Evolutionary conservation across 768 basidiomycete species (phyloP).

Genomic region (Boletellus sp.): DNA sequence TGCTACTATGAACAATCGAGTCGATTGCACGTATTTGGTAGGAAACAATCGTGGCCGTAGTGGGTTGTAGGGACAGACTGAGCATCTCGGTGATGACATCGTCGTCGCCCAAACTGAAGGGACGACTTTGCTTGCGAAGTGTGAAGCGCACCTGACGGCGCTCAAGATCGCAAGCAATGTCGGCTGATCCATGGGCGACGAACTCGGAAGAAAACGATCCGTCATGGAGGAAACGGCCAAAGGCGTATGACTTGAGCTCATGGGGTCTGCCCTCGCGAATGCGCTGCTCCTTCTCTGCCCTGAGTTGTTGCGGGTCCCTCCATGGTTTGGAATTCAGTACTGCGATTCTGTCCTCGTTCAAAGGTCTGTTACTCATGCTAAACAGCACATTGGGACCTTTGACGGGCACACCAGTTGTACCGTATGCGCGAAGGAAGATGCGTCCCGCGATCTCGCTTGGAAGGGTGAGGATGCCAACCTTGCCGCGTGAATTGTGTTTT

Average conservation of each 20-base stretch:
- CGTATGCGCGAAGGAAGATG: slow-evolving; percentile 28
- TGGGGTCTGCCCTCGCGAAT: slow-evolving; percentile 21
- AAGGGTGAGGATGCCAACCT: slow-evolving; percentile 31
- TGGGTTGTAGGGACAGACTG: not conserved
- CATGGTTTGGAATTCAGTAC: slow-evolving; percentile 24
- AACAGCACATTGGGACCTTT: slow-evolving; percentile 25
- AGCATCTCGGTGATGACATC: not conserved
- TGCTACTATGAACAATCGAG: slow-evolving; percentile 15
- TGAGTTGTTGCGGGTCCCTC: slow-evolving; percentile 29
- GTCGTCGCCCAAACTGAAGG: slow-evolving; percentile 2
- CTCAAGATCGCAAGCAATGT: slow-evolving; percentile 37
- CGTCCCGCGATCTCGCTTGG: slow-evolving; percentile 17
- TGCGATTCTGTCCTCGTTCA: slow-evolving; percentile 23
- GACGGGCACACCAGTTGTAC: slow-evolving; percentile 22
- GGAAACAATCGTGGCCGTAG: slow-evolving; percentile 9
- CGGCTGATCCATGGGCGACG: slow-evolving; percentile 21
- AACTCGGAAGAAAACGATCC: slow-evolving; percentile 34
- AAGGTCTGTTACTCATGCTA: slow-evolving; percentile 15
- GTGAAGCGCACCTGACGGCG: slow-evolving; percentile 30
- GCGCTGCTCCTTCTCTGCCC: slow-evolving; percentile 22
- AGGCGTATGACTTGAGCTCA: slow-evolving; percentile 25
- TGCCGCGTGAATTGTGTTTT: slow-evolving; percentile 17
- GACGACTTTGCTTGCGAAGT: slow-evolving; percentile 23
- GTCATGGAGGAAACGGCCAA: slow-evolving; percentile 36
- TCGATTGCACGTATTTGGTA: slow-evolving; percentile 23